A percentile compares a stretch with the other conserved stretches of the same genome.
Evolutionary conservation across 305 asterid species (phyloP).

Genomic region (Nicotiana rustica): DNA sequence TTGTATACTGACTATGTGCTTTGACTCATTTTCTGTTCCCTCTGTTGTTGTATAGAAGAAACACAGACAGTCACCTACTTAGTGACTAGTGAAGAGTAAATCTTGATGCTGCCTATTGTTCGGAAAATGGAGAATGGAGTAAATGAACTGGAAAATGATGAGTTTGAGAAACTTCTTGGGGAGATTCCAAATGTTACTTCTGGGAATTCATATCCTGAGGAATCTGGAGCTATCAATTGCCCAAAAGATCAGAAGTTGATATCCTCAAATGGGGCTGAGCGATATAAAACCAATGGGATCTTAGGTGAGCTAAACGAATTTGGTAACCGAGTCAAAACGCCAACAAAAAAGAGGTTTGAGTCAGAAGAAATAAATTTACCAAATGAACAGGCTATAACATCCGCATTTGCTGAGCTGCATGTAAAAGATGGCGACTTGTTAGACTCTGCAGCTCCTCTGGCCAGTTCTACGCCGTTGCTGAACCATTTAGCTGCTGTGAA

Average conservation of each 20-base stretch:
- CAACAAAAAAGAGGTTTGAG: constrained; percentile 7
- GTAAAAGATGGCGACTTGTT: constrained; percentile 15
- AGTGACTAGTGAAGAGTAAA: background rate
- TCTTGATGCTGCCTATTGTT: constrained; percentile 28
- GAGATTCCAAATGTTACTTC: constrained; percentile 33
- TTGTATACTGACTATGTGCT: constrained; percentile 17
- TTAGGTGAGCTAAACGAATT: constrained; percentile 21
- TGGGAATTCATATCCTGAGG: constrained; percentile 28
- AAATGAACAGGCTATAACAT: constrained; percentile 32
- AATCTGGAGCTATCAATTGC: constrained; percentile 11
- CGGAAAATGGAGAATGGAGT: constrained; percentile 21
- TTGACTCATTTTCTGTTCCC: background rate
- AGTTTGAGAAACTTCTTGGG: constrained; percentile 33
- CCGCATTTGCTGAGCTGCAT: constrained; percentile 32
- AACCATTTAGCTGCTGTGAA: constrained; percentile 28
- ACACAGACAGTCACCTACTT: background rate
- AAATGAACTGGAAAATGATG: constrained; percentile 26
- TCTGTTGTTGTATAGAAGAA: constrained; percentile 12
- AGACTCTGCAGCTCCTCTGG: constrained; percentile 31
- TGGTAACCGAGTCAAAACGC: background rate
- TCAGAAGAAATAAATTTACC: constrained; percentile 22
- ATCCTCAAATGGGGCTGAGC: constrained; percentile 18
- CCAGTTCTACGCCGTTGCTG: constrained; percentile 14
- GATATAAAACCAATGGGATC: background rate
- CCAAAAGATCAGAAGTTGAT: constrained; percentile 18